phyloP scores from a whole-genome alignment of 2,329 filamentous ascomycete genomes.

The Camillea tinctor region DNA sequence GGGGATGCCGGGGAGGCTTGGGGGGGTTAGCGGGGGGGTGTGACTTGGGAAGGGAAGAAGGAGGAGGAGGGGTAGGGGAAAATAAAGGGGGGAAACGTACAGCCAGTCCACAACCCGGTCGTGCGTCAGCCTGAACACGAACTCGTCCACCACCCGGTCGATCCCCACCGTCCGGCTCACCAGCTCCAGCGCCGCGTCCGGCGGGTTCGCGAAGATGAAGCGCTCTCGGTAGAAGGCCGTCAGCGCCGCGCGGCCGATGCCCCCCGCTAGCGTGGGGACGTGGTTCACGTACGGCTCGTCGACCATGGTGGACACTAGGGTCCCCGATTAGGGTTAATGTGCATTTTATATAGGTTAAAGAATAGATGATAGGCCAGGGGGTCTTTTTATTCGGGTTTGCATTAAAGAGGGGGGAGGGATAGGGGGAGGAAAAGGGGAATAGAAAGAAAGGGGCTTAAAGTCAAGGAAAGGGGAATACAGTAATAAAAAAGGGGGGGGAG shows the following conservation, averaged over 20 bases:
- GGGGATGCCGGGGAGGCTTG: conserved; percentile 56
- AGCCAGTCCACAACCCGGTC: conserved; percentile 65
- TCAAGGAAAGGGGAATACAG: no score
- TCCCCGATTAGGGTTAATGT: no score
- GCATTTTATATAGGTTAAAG: no score
- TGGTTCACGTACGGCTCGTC: conserved; percentile 78
- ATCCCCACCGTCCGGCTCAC: conserved; percentile 70
- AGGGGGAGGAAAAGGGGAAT: no score
- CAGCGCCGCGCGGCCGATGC: conserved; percentile 62
- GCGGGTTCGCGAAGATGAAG: conserved; percentile 73
- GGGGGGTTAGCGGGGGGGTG: background rate
- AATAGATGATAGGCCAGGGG: no score
- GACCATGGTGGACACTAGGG: conserved; percentile 70
- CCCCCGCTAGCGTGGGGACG: conserved; percentile 68
- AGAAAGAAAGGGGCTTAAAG: no score
- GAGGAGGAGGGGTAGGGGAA: background rate
- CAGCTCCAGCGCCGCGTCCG: conserved; percentile 65
- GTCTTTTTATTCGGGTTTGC: no score
- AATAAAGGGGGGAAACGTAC: conserved; percentile 41
- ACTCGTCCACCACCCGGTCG: conserved; percentile 71
- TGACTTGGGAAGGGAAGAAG: background rate
- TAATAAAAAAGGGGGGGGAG: no score
- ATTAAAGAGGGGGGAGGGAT: no score
- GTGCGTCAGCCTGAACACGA: conserved; percentile 65
- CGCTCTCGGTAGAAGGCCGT: conserved; percentile 69